Base-by-base conservation (phyloP, 805 yeast genomes). In the Yarrowia sp. region DNA sequence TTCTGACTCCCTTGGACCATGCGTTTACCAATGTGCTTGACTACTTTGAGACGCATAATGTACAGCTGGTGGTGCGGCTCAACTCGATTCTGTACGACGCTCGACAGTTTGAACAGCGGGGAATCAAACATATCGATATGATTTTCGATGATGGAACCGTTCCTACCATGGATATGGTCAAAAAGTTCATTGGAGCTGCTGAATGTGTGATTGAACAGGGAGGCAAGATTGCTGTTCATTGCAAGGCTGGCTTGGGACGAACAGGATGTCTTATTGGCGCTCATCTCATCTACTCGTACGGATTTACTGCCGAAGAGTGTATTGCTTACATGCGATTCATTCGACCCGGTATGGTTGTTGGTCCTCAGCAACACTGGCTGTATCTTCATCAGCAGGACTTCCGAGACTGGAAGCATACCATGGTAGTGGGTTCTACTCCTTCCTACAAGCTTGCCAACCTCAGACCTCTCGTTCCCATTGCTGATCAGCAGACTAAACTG, bases 341-440 rank as follows among this genome's bases (percentile, higher is more conserved):
- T 68, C 84, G 99, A 70, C 99, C 99, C 0, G 99, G 99, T 45
- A 95, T 95, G 99, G 98, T 95, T n/a, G 99, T 95, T 35, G 99
- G 99, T 0, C 99, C 99, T 1, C 99, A 95, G 76, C 99, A 95
- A 75, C 99, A 95, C 78, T 95, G 99, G 99, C 81, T 95, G 66
- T 95, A 95, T 73, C 82, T 95, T 68, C 97, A 95, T 74, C 99
- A 95, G 76, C 87, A 91, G 75, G 97, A 92, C 70, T 95, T 95
- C 76, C 83, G 98, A 72, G 97, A 92, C 72, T 95, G 99, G 98
- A 84, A 91, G 75, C 90, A 87, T 71, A 91, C 97, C 10, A 92
- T 89, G 96, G 86, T 86, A 17, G 73, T 92, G 38, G 91, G 91
- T 67, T 82, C 83, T 66, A 75, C 83, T 35, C 86, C 96, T 73